A percentile compares a stretch with the other conserved stretches of the same genome.
Conservation (phyloP, 1,139 yeast species). For the Candida labiduridarum region DNA sequence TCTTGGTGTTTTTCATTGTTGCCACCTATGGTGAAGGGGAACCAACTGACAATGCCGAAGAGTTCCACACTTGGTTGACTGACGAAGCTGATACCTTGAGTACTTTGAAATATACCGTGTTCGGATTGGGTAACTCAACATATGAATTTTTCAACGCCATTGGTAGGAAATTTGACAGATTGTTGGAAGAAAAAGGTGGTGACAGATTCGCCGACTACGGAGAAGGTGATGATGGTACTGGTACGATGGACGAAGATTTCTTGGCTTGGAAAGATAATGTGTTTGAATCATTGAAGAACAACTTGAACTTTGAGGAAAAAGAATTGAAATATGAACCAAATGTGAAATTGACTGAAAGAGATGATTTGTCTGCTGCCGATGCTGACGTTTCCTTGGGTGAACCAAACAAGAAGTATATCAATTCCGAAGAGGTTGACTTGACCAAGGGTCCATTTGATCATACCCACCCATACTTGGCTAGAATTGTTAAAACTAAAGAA, state of each 20-base stretch:
- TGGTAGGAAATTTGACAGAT: constrained; percentile 57
- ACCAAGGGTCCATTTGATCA: constrained; percentile 81
- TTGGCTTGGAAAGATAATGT: constrained; percentile 87
- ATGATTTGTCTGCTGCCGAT: constrained; percentile 32
- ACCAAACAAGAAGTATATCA: constrained; percentile 65
- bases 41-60: constrained; percentile 90
- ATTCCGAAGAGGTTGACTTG: constrained; percentile 43
- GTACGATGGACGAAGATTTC: constrained; percentile 94
- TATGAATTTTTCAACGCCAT: constrained; percentile 89
- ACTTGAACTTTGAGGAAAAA: constrained; percentile 70
- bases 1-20: constrained; percentile 70
- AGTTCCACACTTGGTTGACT: constrained; percentile 64
- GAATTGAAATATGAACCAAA: constrained; percentile 80
- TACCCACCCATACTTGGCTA: constrained; percentile 82
- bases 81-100: constrained; percentile 62
- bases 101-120: constrained; percentile 69
- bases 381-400: constrained; percentile 75
- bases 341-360: constrained; percentile 47
- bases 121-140: constrained; percentile 92
- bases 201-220: constrained; percentile 73
- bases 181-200: constrained; percentile 67
- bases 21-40: constrained; percentile 99
- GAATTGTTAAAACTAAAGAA: constrained; percentile 62
- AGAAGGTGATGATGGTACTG: constrained; percentile 93
- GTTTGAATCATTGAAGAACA: constrained; percentile 65